Conservation (phyloP, 768 basidiomycete genomes). For the Hypholoma sublateritium region DNA sequence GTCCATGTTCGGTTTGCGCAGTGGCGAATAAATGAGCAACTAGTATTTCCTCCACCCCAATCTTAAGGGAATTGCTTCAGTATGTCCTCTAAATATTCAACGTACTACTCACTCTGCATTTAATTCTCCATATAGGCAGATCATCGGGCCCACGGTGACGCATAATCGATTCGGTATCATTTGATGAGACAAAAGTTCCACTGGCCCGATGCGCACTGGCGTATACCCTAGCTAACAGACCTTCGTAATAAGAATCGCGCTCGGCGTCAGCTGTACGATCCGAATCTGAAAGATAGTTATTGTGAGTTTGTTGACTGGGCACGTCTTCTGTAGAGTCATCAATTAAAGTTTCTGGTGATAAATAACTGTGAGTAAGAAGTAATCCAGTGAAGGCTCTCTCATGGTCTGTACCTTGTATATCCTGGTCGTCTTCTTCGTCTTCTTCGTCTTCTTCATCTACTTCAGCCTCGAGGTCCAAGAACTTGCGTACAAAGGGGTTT, state of each 20-base stretch:
- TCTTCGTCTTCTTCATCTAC: not conserved
- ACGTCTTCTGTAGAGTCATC: not conserved
- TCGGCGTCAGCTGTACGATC: no score
- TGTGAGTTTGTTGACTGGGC: not conserved
- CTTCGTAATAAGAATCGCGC: no score
- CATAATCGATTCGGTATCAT: no score
- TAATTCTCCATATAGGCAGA: constrained; percentile 1
- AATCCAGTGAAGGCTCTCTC: not conserved
- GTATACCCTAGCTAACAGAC: no score
- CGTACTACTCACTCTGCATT: constrained; percentile 1
- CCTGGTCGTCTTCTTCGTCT: not conserved
- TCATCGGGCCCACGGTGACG: not conserved
- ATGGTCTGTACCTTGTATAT: not conserved
- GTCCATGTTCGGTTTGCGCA: not conserved
- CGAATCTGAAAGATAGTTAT: not conserved
- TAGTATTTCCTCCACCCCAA: not conserved
- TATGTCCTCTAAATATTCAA: not conserved
- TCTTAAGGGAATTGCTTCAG: not conserved
- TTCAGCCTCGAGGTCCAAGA: not conserved
- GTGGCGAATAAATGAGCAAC: not conserved
- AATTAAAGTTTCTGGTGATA: not conserved
- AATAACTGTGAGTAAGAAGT: not conserved
- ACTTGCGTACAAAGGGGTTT: not conserved
- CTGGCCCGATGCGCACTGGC: no score
- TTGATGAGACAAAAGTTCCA: no score